Evolutionary conservation across 2,329 filamentous ascomycete genomes (phyloP).

Genomic region (Ophiostoma ulmi): DNA sequence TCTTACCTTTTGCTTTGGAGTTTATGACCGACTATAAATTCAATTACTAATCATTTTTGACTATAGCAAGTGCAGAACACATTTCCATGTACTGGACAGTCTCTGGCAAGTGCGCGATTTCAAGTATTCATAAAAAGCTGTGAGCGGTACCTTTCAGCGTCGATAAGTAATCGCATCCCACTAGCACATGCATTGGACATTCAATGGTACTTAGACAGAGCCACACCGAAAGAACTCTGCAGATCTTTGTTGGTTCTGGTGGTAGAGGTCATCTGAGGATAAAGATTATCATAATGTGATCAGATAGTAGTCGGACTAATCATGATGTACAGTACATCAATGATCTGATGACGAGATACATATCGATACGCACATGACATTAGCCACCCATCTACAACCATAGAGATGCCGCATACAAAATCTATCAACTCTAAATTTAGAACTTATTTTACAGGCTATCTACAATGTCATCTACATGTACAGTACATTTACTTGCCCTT

Average conservation of each 20-base stretch:
- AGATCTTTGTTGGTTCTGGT: not conserved
- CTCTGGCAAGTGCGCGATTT: not conserved
- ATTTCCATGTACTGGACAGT: not conserved
- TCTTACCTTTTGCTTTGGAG: not conserved
- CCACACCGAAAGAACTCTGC: not conserved
- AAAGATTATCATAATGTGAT: not conserved
- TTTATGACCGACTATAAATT: not conserved
- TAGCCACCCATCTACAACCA: not conserved
- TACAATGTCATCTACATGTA: not conserved
- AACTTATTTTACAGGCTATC: not conserved
- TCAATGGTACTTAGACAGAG: not conserved
- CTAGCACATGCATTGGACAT: too few species aligned
- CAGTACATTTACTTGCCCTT: conserved; percentile 43
- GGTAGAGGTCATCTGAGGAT: not conserved
- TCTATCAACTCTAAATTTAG: not conserved
- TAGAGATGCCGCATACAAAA: not conserved
- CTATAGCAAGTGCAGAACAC: not conserved
- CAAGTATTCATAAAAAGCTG: not conserved
- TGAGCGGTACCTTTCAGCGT: not conserved
- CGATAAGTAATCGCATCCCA: not conserved
- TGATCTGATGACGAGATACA: not conserved
- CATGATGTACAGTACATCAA: not conserved
- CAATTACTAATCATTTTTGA: not conserved
- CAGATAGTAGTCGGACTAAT: not conserved
- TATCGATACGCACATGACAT: not conserved